Conservation (phyloP, 805 yeast genomes). For the Millerago galiae region DNA sequence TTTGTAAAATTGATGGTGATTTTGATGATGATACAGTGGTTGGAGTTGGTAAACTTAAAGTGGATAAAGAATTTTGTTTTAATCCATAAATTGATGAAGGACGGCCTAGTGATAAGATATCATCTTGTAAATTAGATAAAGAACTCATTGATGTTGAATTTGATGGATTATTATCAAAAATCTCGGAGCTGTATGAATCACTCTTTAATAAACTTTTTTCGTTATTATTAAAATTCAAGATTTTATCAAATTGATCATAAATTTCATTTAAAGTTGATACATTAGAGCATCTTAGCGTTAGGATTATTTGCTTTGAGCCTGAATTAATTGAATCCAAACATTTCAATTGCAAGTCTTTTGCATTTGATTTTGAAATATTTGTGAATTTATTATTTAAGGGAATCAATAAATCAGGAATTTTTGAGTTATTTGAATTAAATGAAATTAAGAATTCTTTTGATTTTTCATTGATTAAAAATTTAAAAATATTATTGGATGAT, state of each 20-base stretch:
- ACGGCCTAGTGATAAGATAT: conserved; percentile 2
- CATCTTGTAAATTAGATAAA: conserved; percentile 7
- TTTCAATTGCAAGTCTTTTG: conserved; percentile 13
- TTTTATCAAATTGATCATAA: conserved; percentile 10
- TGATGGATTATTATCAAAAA: conserved; percentile 17
- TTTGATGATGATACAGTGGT: conserved; percentile 1
- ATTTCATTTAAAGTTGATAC: conserved; percentile 9
- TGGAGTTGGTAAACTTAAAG: conserved; percentile 10
- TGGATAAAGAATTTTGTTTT: conserved; percentile 8
- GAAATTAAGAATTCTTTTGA: conserved; percentile 12
- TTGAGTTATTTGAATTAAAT: neutral
- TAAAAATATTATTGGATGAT: conserved; percentile 11
- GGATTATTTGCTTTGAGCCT: conserved; percentile 12
- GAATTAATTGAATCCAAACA: conserved; percentile 9
- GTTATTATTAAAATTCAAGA: conserved; percentile 1
- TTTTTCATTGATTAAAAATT: conserved; percentile 11
- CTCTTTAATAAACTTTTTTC: conserved; percentile 1
- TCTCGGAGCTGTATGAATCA: conserved; percentile 7
- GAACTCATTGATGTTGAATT: conserved; percentile 22
- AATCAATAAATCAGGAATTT: conserved; percentile 11
- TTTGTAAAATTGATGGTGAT: conserved; percentile 8
- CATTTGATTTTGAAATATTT: conserved; percentile 7
- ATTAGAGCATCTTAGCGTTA: conserved; percentile 19
- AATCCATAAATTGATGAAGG: conserved; percentile 1
- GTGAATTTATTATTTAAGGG: conserved; percentile 12